phyloP scores from a whole-genome alignment of 805 yeast species.

The Monosporozyma servazzii region DNA sequence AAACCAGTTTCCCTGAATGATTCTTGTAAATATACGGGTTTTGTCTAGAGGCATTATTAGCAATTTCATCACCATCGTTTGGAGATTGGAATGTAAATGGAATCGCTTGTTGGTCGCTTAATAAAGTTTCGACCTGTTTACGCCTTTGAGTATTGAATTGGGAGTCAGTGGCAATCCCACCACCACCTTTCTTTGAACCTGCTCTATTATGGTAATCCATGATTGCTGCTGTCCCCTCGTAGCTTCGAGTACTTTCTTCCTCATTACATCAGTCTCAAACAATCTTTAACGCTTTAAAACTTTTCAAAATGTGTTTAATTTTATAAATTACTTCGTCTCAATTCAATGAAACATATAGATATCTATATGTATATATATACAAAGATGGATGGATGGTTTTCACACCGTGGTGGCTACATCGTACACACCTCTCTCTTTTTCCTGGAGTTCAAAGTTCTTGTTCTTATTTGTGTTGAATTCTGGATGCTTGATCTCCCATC shows the following conservation, averaged over 20 bases:
- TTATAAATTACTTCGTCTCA: background rate
- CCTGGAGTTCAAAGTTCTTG: constrained; percentile 15
- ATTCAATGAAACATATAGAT: background rate
- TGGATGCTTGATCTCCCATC: constrained; percentile 53
- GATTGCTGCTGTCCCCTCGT: background rate
- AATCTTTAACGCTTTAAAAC: background rate
- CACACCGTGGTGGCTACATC: background rate
- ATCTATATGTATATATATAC: background rate
- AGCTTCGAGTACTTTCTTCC: background rate
- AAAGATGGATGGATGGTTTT: background rate
- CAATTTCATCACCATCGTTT: constrained; percentile 39
- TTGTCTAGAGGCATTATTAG: constrained; percentile 10
- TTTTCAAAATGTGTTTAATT: background rate
- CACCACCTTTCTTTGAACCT: constrained; percentile 85
- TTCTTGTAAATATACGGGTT: constrained; percentile 75
- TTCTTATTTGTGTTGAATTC: constrained; percentile 32
- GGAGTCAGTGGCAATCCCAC: constrained; percentile 73
- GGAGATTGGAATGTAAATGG: constrained; percentile 30
- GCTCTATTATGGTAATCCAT: constrained; percentile 82
- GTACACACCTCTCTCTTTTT: constrained; percentile 24
- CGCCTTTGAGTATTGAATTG: constrained; percentile 62
- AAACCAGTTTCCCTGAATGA: constrained; percentile 77
- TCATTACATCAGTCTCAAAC: background rate
- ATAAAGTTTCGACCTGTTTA: constrained; percentile 56
- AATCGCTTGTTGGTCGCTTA: constrained; percentile 32